Evolutionary conservation across 1,139 yeast genomes (phyloP), one percentile per base, ranked within the genome.

Genomic region (Scheffersomyces quercinus): DNA sequence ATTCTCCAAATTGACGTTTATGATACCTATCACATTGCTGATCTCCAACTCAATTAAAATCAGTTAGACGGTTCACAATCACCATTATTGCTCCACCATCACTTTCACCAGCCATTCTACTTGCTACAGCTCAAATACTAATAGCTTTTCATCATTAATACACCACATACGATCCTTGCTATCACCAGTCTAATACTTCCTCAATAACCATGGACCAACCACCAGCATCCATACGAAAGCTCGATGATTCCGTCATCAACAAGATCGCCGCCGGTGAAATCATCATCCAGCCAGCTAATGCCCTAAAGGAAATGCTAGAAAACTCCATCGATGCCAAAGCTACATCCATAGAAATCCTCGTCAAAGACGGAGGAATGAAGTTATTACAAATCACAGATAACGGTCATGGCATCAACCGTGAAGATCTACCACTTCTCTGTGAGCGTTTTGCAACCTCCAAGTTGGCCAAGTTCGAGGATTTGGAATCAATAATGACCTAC

Each of bases 241-340:
- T 89, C 10, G 90, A 84, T 33, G 68, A 68, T 26, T 59, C 78
- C 3, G 98, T 91, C 29, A 88, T 95, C 41, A 91, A 89, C 62
- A 79, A 85, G 47, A 93, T 95, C 28, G 99, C 99, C 0, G 99
- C 99, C 1, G 99, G 99, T 0, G 99, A 95, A 67, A 89, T 95
- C 66, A 88, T 95, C 46, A 79, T 91, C 30, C 95, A 91, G 6
- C 99, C 99, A 0, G 88, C 95, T 2, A 93, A 93, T 54, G 83
- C 85, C 0, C 60, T 80, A 29, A 80, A 80, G 53, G 85, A 80
- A 54, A 58, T 80, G 58, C 58, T 80, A 37, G 85, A 80, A 52
- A 80, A 80, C 55, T 67, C 81, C 5, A 76, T 79, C 15, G 83
- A 79, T 52, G 83, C 83, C 1, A 54, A 62, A 2, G 56, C 82